Evolutionary conservation across 208 protist genomes (phyloP), one percentile per base, ranked within the genome.

Genomic region (Wallacemonas sp.): DNA sequence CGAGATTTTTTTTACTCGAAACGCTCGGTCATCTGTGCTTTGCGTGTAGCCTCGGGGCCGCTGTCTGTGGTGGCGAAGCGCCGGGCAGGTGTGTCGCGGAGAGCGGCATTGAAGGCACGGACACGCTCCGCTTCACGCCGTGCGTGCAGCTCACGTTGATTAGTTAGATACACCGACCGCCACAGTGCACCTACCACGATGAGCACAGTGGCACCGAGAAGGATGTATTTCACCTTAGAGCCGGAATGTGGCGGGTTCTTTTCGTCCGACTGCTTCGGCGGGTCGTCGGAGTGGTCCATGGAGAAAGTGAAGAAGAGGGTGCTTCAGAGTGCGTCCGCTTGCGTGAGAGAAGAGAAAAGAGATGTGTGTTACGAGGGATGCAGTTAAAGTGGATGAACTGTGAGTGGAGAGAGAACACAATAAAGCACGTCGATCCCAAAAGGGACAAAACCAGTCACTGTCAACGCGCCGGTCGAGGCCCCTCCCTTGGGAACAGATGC

Each of bases 151-250:
- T 90, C 81, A 0, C 61, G 50, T 21, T 90, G 80, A 67, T 93
- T 93, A 13, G 71, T 71, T 22, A 68, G 62, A 63, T 91, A 93
- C 30, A 89, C 68, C 5, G 68, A 41, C 2, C 79, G 42, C 84
- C 87, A 93, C 0, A 63, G 68, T 6, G 74, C 57, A 13, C 45
- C 78, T 36, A 81, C 37, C 5, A 72, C 32, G 2, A 78, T 36
- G 3, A 83, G 45, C 0, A 81, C 42, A 1, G 64, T 63, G 36
- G 54, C 53, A 22, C 55, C 66, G 5, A 85, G 41, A 0, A 79
- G 12, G n/a, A 69, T 15, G 13, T 30, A 37, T 32, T 57, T 57
- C 6, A 57, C 32, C 17, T 19, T 34, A 17, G 33, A 8, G 0
- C 24, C 50, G 4, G 50, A 34, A 19, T 38, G 17, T 30, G 46